Evolutionary conservation across 768 basidiomycete genomes (phyloP).

Genomic region (Suillus bovinus): DNA sequence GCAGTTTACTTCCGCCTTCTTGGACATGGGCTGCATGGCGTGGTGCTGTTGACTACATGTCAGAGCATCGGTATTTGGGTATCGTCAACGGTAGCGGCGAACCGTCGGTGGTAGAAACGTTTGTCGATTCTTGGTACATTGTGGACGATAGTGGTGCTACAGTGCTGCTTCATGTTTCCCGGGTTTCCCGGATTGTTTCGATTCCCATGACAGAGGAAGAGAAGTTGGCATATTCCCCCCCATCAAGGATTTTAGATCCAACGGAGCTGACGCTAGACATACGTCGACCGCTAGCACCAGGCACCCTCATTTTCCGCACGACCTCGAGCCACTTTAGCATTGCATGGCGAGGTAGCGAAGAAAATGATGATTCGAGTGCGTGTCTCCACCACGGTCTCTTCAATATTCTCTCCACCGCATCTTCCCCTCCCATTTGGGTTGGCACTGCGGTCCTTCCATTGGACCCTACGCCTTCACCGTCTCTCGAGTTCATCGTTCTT

Average conservation of each 20-base stretch:
- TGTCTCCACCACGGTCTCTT: neutral
- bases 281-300: neutral
- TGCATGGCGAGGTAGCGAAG: neutral
- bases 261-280: neutral
- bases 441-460: neutral
- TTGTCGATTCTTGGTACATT: constrained; percentile 19
- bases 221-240: neutral
- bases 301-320: neutral
- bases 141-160: constrained; percentile 16
- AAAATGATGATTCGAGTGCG: neutral
- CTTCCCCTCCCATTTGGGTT: constrained; percentile 1
- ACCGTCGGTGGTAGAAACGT: constrained; percentile 19
- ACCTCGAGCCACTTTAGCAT: neutral
- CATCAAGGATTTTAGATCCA: neutral
- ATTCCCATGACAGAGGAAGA: constrained; percentile 1
- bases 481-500: constrained; percentile 23
- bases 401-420: neutral
- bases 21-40: constrained; percentile 31
- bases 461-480: neutral
- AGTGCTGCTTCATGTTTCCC: constrained; percentile 18
- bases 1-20: constrained; percentile 17
- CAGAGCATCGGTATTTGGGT: neutral
- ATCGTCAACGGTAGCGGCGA: constrained; percentile 5
- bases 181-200: neutral
- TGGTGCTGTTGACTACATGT: constrained; percentile 13